phyloP scores from a whole-genome alignment of 495 filamentous ascomycete genomes.

The Penicillium roqueforti region DNA sequence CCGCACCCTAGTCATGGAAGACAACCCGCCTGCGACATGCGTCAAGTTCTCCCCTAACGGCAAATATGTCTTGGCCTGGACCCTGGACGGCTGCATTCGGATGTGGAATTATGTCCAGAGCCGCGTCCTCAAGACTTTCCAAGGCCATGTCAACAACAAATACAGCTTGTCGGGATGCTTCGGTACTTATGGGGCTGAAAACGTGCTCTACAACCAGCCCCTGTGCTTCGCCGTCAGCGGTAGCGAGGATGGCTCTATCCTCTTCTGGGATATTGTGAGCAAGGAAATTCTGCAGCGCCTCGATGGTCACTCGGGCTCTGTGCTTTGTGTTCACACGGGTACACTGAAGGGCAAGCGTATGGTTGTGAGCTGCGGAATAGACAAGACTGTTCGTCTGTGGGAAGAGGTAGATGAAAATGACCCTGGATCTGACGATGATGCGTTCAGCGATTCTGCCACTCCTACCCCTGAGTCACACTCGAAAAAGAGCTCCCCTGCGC shows the following conservation, averaged over 20 bases:
- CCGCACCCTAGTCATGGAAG: constrained; percentile 90
- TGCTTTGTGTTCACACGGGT: constrained; percentile 74
- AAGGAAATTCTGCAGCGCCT: constrained; percentile 75
- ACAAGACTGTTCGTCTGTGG: constrained; percentile 63
- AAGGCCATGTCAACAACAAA: constrained; percentile 81
- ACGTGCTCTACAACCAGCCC: constrained; percentile 31
- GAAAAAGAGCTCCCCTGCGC: constrained; percentile 3
- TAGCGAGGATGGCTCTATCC: constrained; percentile 79
- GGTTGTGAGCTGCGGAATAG: constrained; percentile 61
- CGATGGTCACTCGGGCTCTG: constrained; percentile 71
- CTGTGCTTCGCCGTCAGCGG: constrained; percentile 66
- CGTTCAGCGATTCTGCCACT: not conserved
- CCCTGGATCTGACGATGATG: not conserved
- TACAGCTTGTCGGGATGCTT: constrained; percentile 82
- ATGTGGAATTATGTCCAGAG: constrained; percentile 94
- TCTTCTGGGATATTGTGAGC: constrained; percentile 84
- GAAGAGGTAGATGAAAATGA: constrained; percentile 34
- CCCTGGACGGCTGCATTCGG: constrained; percentile 81
- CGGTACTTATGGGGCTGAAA: constrained; percentile 54
- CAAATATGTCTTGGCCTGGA: constrained; percentile 85
- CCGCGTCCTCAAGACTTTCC: constrained; percentile 90
- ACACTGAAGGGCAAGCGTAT: constrained; percentile 32
- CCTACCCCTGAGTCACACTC: not conserved
- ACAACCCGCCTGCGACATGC: constrained; percentile 85
- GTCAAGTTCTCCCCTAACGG: constrained; percentile 94